Percentiles rank a stretch among this genome's conserved stretches.
phyloP scores from a whole-genome alignment of 1,284 basidiomycete species.

The Cerioporus squamosus region DNA sequence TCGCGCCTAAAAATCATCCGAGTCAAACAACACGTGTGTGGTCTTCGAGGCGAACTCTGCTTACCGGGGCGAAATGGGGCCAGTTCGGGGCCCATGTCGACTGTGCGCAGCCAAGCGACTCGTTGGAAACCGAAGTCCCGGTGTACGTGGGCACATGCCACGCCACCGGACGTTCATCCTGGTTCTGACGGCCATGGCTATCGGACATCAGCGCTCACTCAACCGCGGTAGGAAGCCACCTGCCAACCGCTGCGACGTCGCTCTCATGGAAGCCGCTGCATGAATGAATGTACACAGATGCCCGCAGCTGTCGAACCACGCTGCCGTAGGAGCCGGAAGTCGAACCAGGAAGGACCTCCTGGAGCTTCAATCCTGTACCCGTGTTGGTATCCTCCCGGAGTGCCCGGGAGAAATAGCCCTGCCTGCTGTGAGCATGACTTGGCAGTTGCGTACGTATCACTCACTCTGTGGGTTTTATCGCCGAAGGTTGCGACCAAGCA shows the following conservation, averaged over 20 bases:
- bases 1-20: not conserved
- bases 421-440: too few species aligned
- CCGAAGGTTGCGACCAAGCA: not conserved
- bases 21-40: constrained; percentile 8
- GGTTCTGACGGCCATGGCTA: not conserved
- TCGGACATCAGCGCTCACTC: not conserved
- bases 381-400: too few species aligned
- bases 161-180: not conserved
- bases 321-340: too few species aligned
- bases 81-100: not conserved
- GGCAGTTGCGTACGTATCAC: not conserved
- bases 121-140: not conserved
- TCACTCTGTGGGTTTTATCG: not conserved
- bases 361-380: too few species aligned
- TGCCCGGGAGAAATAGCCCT: too few species aligned
- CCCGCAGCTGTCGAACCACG: too few species aligned
- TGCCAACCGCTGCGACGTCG: not conserved
- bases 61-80: not conserved
- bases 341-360: too few species aligned
- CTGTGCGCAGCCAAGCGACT: too few species aligned
- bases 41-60: not conserved
- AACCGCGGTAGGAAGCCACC: not conserved
- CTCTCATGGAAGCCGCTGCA: not conserved
- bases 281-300: too few species aligned
- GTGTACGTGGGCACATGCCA: not conserved